A percentile compares a stretch with the other conserved stretches of the same genome.
Evolutionary conservation across 2,329 filamentous ascomycete genomes (phyloP).

Genomic region (Helicocarpus griseus): DNA sequence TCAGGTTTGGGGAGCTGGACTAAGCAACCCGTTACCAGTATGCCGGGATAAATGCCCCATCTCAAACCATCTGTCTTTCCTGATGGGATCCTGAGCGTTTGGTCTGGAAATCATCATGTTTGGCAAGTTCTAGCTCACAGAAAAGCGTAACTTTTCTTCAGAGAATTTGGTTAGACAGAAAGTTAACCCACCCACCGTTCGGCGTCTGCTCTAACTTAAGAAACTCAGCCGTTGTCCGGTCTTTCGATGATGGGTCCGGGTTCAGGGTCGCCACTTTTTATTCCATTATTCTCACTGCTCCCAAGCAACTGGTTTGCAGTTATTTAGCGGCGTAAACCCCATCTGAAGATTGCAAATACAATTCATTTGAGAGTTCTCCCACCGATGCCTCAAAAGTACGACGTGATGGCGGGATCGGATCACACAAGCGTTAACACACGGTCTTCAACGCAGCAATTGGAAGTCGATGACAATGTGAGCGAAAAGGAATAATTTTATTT

Average conservation of each 20-base stretch:
- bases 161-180: too few species aligned
- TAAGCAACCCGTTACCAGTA: slow-evolving; percentile 3
- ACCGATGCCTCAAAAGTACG: too few species aligned
- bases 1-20: neutral
- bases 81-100: neutral
- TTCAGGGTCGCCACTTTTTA: neutral
- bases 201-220: neutral
- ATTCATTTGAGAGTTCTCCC: too few species aligned
- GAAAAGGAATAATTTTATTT: neutral
- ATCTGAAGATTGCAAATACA: neutral
- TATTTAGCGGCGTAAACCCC: neutral
- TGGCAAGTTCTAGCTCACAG: too few species aligned
- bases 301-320: neutral
- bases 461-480: slow-evolving; percentile 1
- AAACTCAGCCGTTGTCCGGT: neutral
- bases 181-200: too few species aligned
- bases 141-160: too few species aligned
- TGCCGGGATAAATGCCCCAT: neutral
- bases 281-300: neutral
- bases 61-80: neutral
- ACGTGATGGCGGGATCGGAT: neutral
- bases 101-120: neutral
- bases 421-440: neutral
- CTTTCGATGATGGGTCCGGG: neutral
- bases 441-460: neutral